phyloP scores from a whole-genome alignment of 768 basidiomycete species.

The Rhizopogon sp. region DNA sequence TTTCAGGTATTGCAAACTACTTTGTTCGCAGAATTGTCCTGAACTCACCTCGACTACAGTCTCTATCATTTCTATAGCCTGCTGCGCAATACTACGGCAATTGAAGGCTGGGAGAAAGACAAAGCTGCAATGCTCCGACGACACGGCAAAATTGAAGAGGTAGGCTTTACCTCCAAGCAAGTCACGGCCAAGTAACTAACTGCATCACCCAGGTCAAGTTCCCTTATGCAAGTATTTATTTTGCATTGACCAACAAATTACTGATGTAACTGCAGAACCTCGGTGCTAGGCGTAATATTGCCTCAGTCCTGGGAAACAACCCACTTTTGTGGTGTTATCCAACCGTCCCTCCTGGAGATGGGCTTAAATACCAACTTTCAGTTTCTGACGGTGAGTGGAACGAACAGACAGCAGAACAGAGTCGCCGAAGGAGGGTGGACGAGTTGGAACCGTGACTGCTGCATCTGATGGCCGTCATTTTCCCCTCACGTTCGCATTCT shows the following conservation, averaged over 20 bases:
- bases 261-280: constrained; percentile 55
- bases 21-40: not conserved
- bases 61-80: constrained; percentile 84
- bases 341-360: constrained; percentile 56
- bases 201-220: constrained; percentile 63
- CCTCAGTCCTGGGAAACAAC: constrained; percentile 71
- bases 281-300: constrained; percentile 66
- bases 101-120: constrained; percentile 98
- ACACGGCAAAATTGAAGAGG: constrained; percentile 81
- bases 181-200: not conserved
- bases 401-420: constrained; percentile 29
- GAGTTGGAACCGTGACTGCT: constrained; percentile 3
- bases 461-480: constrained; percentile 1
- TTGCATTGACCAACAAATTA: not conserved
- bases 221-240: constrained; percentile 66
- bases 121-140: constrained; percentile 83
- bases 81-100: constrained; percentile 83
- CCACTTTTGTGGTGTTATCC: constrained; percentile 87
- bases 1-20: constrained; percentile 61
- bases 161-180: constrained; percentile 19
- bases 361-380: constrained; percentile 72
- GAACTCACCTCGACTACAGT: constrained; percentile 36
- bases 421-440: constrained; percentile 5
- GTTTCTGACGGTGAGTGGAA: constrained; percentile 73
- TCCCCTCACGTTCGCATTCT: constrained; percentile 2